Evolutionary conservation across 306 rosid species (phyloP).

Genomic region (Sicyos baderoa): DNA sequence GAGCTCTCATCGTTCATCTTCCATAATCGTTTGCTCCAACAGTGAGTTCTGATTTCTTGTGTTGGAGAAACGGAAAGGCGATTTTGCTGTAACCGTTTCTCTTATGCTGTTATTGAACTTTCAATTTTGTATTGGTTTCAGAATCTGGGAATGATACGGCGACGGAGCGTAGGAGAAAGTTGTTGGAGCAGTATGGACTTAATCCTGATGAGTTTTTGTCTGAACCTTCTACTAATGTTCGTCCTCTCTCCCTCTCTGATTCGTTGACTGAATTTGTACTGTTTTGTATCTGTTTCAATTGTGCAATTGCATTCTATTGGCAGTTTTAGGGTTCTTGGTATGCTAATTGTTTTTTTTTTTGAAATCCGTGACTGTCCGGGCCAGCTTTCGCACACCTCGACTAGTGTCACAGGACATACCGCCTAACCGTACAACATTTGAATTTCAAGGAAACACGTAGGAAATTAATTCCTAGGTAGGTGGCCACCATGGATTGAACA

Average conservation of each 20-base stretch:
- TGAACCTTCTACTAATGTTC: slow-evolving; percentile 55
- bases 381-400: no score
- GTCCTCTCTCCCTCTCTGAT: slow-evolving; percentile 20
- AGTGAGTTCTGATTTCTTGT: slow-evolving; percentile 30
- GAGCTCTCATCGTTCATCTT: slow-evolving; percentile 22
- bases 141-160: slow-evolving; percentile 48
- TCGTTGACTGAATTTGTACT: not conserved
- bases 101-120: slow-evolving; percentile 3
- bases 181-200: slow-evolving; percentile 72
- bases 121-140: slow-evolving; percentile 12
- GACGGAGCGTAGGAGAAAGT: slow-evolving; percentile 42
- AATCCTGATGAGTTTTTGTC: slow-evolving; percentile 67
- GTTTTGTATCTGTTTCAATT: not conserved
- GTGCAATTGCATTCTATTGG: not conserved
- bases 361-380: no score
- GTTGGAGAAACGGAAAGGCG: not conserved
- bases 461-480: no score
- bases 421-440: no score
- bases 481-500: no score
- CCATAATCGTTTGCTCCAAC: slow-evolving; percentile 29
- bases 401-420: no score
- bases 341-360: no score
- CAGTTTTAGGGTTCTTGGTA: not conserved
- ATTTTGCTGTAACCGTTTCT: not conserved
- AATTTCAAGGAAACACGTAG: no score